phyloP scores from a whole-genome alignment of 2,329 filamentous ascomycete species.

The Saccharata proteae region DNA sequence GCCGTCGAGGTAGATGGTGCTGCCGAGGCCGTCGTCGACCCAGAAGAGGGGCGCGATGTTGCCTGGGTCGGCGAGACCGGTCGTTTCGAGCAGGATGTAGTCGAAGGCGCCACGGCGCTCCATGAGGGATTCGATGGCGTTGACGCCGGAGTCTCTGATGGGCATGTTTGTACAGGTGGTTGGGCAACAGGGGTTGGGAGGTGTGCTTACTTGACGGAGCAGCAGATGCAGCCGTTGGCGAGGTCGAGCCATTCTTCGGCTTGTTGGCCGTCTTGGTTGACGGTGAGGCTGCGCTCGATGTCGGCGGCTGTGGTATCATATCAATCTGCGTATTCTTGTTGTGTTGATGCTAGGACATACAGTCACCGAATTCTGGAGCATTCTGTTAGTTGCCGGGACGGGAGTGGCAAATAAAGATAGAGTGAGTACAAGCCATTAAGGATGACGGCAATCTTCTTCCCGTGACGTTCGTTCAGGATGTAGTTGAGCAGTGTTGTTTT shows the following conservation, averaged over 20 bases:
- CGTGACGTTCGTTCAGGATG: constrained; percentile 86
- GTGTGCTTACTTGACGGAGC: constrained; percentile 71
- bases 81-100: constrained; percentile 95
- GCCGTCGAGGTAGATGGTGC: constrained; percentile 90
- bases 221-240: constrained; percentile 95
- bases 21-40: constrained; percentile 91
- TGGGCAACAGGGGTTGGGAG: neutral
- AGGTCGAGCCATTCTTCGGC: constrained; percentile 93
- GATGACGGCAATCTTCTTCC: constrained; percentile 96
- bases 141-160: constrained; percentile 72
- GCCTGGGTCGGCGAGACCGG: constrained; percentile 85
- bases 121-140: constrained; percentile 92
- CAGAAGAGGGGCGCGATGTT: constrained; percentile 95
- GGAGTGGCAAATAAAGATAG: constrained; percentile 9
- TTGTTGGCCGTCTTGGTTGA: constrained; percentile 70
- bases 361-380: constrained; percentile 66
- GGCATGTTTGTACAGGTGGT: constrained; percentile 7
- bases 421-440: constrained; percentile 57
- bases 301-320: constrained; percentile 54
- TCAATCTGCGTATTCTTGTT: neutral
- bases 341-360: constrained; percentile 36
- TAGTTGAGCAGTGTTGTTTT: constrained; percentile 96
- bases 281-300: constrained; percentile 89
- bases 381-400: constrained; percentile 2
- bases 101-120: constrained; percentile 87